phyloP scores from a whole-genome alignment of 371 early-diverging fungal genomes.

The Mucor indicus region DNA sequence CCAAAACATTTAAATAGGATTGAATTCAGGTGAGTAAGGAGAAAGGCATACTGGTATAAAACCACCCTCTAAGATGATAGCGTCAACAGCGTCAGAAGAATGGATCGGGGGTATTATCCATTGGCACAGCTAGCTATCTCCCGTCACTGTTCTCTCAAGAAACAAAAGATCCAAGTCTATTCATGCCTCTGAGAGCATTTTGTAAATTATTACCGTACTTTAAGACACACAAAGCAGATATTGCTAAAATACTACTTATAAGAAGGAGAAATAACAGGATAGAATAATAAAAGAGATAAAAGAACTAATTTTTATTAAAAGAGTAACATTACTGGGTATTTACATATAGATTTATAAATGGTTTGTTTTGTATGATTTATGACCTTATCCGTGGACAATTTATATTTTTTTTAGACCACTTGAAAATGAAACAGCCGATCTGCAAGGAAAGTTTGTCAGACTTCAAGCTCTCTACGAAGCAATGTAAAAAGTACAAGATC shows the following conservation, averaged over 20 bases:
- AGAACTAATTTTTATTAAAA: too few species aligned
- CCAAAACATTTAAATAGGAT: conserved; percentile 6
- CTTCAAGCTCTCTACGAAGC: conserved; percentile 5
- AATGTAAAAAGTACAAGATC: conserved; percentile 7
- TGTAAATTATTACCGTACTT: neutral
- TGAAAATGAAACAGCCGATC: conserved; percentile 8
- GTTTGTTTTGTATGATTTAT: too few species aligned
- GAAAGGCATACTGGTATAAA: conserved; percentile 7
- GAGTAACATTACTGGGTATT: too few species aligned
- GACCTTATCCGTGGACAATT: too few species aligned
- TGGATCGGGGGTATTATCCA: conserved; percentile 1
- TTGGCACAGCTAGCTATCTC: neutral
- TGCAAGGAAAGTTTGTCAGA: conserved; percentile 2
- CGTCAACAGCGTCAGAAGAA: conserved; percentile 4
- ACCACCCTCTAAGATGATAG: conserved; percentile 1
- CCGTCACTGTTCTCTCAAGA: conserved; percentile 1
- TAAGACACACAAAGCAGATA: neutral
- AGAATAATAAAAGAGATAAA: neutral
- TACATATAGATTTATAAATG: too few species aligned
- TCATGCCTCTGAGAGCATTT: neutral
- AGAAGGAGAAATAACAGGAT: neutral
- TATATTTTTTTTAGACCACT: neutral
- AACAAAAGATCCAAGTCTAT: conserved; percentile 3
- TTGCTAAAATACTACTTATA: neutral
- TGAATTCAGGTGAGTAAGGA: conserved; percentile 12